A percentile compares a stretch with the other conserved stretches of the same genome.
These are phyloP conservation scores for Gynochthodes officinalis DNA, from an alignment of 257 asterid species.

Conservation along the genomic window DNA sequence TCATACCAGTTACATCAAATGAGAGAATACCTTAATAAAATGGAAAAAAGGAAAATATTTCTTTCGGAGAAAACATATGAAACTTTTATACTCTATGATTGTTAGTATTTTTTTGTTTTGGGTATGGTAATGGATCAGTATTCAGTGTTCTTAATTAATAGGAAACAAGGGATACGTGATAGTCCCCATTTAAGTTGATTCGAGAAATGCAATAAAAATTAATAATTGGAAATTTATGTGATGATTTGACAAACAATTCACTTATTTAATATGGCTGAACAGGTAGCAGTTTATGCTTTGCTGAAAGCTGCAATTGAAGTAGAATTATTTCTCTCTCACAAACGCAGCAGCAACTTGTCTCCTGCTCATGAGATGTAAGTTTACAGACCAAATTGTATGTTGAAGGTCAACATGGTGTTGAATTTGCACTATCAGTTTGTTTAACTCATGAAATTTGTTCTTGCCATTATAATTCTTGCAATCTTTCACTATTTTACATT, in stretches of 20 bases:
- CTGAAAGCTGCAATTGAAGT: conserved; percentile 65
- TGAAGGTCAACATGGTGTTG: background rate
- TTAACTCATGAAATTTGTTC: background rate
- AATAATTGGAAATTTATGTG: background rate
- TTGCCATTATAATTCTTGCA: background rate
- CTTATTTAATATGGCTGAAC: conserved; percentile 12
- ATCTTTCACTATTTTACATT: background rate
- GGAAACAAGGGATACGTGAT: background rate
- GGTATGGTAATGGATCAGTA: background rate
- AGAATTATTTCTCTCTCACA: conserved; percentile 65
- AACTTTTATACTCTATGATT: background rate
- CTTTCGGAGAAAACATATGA: background rate
- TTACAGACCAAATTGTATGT: conserved; percentile 12
- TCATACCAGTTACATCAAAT: conserved; percentile 33
- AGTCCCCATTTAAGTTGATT: no score
- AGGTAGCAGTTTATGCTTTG: conserved; percentile 75
- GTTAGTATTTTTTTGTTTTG: background rate
- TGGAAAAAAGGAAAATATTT: background rate
- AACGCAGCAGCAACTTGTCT: conserved; percentile 59
- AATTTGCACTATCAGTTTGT: background rate
- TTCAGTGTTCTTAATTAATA: background rate
- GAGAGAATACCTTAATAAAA: background rate
- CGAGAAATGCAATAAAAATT: background rate
- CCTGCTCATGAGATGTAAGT: conserved; percentile 65
- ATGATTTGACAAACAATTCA: background rate